Conservation (phyloP, 2,329 filamentous ascomycete genomes). For the Xylaria digitata region DNA sequence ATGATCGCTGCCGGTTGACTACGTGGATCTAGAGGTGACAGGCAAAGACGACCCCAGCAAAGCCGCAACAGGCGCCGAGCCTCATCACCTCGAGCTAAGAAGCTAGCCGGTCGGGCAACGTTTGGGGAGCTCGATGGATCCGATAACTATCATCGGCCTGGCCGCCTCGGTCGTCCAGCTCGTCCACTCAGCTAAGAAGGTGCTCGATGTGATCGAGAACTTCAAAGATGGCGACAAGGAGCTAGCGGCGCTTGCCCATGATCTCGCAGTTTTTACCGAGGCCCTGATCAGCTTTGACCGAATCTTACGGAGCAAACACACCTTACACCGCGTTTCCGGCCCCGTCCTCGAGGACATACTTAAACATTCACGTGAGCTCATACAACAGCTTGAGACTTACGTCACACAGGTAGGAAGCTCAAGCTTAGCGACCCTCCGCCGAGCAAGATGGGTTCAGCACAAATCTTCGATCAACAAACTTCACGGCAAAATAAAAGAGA, state of each 20-base stretch:
- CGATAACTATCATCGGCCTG: not conserved
- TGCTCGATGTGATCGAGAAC: not conserved
- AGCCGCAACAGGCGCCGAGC: too few relatives aligned
- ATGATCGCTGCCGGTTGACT: too few relatives aligned
- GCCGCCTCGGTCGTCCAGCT: not conserved
- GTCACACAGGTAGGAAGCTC: not conserved
- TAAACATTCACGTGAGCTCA: not conserved
- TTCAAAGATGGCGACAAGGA: conserved; percentile 1
- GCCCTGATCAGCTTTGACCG: not conserved
- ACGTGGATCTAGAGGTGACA: too few relatives aligned
- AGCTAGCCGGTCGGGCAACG: too few relatives aligned
- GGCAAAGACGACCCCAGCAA: too few relatives aligned
- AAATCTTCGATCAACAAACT: not conserved
- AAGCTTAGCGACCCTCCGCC: not conserved
- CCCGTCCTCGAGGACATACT: not conserved
- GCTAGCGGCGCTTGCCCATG: not conserved
- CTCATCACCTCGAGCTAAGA: too few relatives aligned
- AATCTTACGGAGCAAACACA: not conserved
- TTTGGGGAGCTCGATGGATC: not conserved
- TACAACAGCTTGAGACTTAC: too few relatives aligned
- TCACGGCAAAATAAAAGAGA: not conserved
- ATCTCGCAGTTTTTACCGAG: not conserved
- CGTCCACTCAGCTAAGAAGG: not conserved
- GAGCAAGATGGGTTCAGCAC: conserved; percentile 1
- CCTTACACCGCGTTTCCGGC: not conserved